Percentiles rank a stretch among this genome's conserved stretches.
Conservation (phyloP, 23 red algal species). For the Gracilaria domingensis region DNA sequence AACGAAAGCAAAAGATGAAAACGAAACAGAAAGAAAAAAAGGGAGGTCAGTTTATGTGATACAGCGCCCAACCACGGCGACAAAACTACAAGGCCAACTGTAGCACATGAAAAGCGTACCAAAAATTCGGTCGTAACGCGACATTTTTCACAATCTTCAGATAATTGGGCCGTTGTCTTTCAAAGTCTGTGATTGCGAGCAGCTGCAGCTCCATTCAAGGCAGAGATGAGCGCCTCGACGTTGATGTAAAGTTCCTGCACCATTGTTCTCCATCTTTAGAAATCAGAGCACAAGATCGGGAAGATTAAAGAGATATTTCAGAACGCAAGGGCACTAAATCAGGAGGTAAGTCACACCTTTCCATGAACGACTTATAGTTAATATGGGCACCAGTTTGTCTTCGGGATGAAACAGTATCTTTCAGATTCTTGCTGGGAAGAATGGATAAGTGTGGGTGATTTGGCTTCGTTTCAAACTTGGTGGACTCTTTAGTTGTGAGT, state of each 20-base stretch:
- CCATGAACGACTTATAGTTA: neutral
- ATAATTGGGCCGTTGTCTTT: constrained; percentile 16
- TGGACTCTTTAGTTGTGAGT: neutral
- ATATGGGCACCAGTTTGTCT: neutral
- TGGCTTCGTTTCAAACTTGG: neutral
- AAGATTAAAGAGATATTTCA: neutral
- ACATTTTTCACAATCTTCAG: constrained; percentile 45
- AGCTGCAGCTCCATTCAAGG: neutral
- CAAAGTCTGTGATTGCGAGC: neutral
- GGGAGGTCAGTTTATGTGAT: neutral
- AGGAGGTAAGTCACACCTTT: constrained; percentile 23
- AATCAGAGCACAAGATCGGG: constrained; percentile 26
- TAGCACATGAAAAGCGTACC: constrained; percentile 46
- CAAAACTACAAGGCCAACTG: no score
- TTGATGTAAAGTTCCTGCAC: constrained; percentile 50
- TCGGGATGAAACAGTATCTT: constrained; percentile 31
- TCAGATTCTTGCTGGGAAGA: constrained; percentile 38
- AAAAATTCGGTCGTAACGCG: constrained; percentile 59
- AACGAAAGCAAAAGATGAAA: neutral
- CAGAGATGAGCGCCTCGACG: constrained; percentile 33
- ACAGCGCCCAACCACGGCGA: no score
- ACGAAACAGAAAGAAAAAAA: neutral
- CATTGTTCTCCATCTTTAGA: constrained; percentile 28
- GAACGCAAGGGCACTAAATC: constrained; percentile 39
- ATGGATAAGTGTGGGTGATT: neutral